These are phyloP conservation scores for Albophoma yamanashiensis DNA, from an alignment of 2,329 filamentous ascomycete genomes.

Conservation along the genomic window DNA sequence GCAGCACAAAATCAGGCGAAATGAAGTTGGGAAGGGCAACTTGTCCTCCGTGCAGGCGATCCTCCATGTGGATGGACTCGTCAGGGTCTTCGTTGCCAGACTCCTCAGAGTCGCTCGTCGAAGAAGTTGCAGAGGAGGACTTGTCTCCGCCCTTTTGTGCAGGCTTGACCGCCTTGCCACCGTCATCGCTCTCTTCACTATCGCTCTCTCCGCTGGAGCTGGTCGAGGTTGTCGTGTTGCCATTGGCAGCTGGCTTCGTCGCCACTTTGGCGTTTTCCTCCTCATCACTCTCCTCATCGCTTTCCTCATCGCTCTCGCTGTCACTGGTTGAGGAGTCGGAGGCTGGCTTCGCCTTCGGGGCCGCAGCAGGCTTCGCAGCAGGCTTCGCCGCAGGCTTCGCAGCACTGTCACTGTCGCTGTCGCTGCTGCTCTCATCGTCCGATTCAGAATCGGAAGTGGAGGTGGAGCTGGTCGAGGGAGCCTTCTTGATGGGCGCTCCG, in stretches of 20 bases:
- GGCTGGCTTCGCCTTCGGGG: constrained; percentile 5
- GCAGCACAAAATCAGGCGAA: constrained; percentile 41
- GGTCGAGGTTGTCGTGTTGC: constrained; percentile 7
- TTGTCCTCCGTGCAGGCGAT: constrained; percentile 18
- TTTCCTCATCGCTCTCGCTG: constrained; percentile 15
- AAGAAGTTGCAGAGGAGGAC: not conserved
- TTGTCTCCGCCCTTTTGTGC: not conserved
- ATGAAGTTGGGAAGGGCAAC: constrained; percentile 34
- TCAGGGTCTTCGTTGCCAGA: constrained; percentile 22
- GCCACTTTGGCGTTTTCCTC: constrained; percentile 9
- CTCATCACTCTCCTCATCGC: constrained; percentile 8
- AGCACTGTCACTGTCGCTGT: constrained; percentile 14
- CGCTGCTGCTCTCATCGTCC: constrained; percentile 16
- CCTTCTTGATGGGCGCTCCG: not conserved
- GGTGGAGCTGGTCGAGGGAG: constrained; percentile 4
- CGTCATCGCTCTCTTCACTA: not conserved
- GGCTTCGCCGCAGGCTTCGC: constrained; percentile 8
- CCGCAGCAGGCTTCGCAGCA: constrained; percentile 7
- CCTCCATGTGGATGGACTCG: constrained; percentile 27
- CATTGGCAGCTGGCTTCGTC: constrained; percentile 9
- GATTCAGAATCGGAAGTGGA: constrained; percentile 14
- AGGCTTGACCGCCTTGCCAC: not conserved
- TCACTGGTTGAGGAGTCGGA: constrained; percentile 11
- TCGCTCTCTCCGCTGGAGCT: constrained; percentile 11
- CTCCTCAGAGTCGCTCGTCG: constrained; percentile 15